Evolutionary conservation across 2,329 filamentous ascomycete genomes (phyloP).

Genomic region (Colletotrichum sp.): DNA sequence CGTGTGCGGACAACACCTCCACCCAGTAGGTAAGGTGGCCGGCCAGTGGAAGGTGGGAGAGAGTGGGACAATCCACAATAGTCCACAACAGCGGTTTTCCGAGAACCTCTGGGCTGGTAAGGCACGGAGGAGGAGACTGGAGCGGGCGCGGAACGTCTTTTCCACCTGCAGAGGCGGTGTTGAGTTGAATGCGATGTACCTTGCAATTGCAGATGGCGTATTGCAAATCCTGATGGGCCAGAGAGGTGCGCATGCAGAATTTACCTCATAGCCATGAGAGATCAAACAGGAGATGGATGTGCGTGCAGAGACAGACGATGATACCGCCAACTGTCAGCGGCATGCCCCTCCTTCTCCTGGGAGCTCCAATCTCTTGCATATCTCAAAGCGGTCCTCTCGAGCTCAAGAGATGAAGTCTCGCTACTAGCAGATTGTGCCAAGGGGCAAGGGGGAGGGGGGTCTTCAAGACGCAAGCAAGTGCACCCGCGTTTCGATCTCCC

Average conservation of each 20-base stretch:
- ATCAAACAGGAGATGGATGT: neutral
- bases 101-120: neutral
- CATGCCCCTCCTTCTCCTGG: neutral
- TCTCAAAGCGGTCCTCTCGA: neutral
- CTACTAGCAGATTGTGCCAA: neutral
- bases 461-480: neutral
- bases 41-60: neutral
- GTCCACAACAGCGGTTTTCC: neutral
- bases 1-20: neutral
- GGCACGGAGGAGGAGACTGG: neutral
- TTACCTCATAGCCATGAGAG: neutral
- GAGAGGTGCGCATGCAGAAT: neutral
- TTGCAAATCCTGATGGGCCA: neutral
- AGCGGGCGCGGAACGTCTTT: neutral
- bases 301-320: neutral
- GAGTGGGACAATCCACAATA: neutral
- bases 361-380: neutral
- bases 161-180: neutral
- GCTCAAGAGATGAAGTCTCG: neutral
- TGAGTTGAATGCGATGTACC: neutral
- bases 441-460: too few species aligned
- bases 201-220: neutral
- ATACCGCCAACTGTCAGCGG: neutral
- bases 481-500: neutral
- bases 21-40: neutral